Percentiles rank a stretch among this genome's conserved stretches.
Evolutionary conservation across 148 eudicot genomes (phyloP).

Genomic region (Selenicereus undatus): DNA sequence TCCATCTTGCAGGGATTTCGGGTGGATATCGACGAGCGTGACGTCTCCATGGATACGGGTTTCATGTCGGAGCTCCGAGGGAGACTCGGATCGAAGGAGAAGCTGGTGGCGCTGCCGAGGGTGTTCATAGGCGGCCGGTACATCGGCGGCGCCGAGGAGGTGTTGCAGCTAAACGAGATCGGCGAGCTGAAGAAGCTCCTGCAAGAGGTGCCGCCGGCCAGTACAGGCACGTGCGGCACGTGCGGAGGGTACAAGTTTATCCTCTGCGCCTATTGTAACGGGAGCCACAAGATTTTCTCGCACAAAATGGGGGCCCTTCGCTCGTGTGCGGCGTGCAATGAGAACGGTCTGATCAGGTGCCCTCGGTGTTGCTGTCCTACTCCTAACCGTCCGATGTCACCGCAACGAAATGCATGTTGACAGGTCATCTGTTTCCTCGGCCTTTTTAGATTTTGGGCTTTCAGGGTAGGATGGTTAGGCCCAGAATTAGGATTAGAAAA

Average conservation of each 20-base stretch:
- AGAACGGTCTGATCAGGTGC: conserved; percentile 80
- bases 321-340: conserved; percentile 57
- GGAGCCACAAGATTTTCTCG: conserved; percentile 60
- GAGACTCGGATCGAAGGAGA: conserved; percentile 26
- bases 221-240: conserved; percentile 40
- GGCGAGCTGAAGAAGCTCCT: conserved; percentile 68
- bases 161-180: conserved; percentile 53
- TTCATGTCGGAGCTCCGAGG: conserved; percentile 50
- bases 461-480: background rate
- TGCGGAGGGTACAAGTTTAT: conserved; percentile 70
- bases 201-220: conserved; percentile 35
- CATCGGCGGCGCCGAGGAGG: conserved; percentile 77
- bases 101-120: conserved; percentile 41
- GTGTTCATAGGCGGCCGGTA: conserved; percentile 71
- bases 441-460: background rate
- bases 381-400: conserved; percentile 13
- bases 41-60: conserved; percentile 55
- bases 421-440: background rate
- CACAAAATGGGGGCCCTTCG: conserved; percentile 54
- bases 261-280: conserved; percentile 65
- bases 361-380: conserved; percentile 39
- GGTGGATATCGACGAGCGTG: conserved; percentile 65
- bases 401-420: background rate
- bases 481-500: conserved; percentile 1
- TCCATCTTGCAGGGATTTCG: conserved; percentile 53